These are phyloP conservation scores for Trichoderma aggressivum DNA, from an alignment of 2,329 filamentous ascomycete genomes.

Conservation along the genomic window DNA sequence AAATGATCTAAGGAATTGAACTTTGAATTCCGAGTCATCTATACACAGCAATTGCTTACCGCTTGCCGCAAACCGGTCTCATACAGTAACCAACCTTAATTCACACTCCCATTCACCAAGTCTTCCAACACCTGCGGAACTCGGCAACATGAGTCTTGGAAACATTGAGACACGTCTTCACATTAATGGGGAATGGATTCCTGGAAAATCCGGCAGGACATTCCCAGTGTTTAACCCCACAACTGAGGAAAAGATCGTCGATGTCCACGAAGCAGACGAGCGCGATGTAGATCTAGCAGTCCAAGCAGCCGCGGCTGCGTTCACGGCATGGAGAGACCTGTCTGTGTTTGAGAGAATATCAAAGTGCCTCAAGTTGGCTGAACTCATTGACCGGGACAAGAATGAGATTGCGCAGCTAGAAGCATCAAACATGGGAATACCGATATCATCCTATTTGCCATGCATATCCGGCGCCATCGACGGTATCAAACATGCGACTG, in stretches of 20 bases:
- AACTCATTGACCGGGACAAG: slow-evolving; percentile 17
- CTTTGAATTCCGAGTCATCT: neutral
- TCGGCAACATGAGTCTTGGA: neutral
- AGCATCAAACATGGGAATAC: slow-evolving; percentile 21
- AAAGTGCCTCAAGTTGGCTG: slow-evolving; percentile 19
- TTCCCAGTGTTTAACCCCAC: slow-evolving; percentile 26
- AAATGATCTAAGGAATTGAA: neutral
- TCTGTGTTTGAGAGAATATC: slow-evolving; percentile 7
- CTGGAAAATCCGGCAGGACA: slow-evolving; percentile 18
- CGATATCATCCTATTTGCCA: slow-evolving; percentile 7
- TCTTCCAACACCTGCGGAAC: neutral
- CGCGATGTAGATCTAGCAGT: slow-evolving; percentile 20
- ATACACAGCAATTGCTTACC: neutral
- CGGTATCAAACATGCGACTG: slow-evolving; percentile 62
- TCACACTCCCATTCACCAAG: neutral
- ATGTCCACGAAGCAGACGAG: slow-evolving; percentile 21
- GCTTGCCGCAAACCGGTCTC: neutral
- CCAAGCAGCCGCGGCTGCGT: slow-evolving; percentile 19
- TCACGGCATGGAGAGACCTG: slow-evolving; percentile 18
- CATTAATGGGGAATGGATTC: slow-evolving; percentile 21
- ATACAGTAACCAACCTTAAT: neutral
- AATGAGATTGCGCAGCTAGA: slow-evolving; percentile 20
- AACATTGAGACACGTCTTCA: slow-evolving; percentile 16
- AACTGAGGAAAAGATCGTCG: slow-evolving; percentile 24
- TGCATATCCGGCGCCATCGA: slow-evolving; percentile 5